phyloP scores from a whole-genome alignment of 768 basidiomycete species.

The Tricholomella constricta region DNA sequence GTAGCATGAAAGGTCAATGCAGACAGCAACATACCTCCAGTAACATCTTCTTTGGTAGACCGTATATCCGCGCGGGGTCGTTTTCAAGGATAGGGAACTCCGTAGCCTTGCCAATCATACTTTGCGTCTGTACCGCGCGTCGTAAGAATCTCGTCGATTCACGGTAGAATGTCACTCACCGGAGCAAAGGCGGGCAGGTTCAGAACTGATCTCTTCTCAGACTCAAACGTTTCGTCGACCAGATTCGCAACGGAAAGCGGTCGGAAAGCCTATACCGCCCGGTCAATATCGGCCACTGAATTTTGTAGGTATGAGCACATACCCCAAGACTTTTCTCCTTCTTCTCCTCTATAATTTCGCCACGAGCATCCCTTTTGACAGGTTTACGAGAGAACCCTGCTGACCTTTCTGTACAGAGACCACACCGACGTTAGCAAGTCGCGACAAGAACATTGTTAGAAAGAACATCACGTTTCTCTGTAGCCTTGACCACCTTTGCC shows the following conservation, averaged over 20 bases:
- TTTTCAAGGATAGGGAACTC: conserved; percentile 46
- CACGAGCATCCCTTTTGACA: conserved; percentile 13
- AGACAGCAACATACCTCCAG: conserved; percentile 58
- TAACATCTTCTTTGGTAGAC: conserved; percentile 67
- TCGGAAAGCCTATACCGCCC: conserved; percentile 39
- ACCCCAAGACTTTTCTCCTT: conserved; percentile 33
- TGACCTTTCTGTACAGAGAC: conserved; percentile 1
- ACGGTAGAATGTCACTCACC: conserved; percentile 28
- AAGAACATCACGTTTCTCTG: not conserved
- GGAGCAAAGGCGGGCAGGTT: conserved; percentile 45
- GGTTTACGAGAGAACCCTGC: not conserved
- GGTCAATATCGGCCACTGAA: not conserved
- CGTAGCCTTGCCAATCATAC: conserved; percentile 46
- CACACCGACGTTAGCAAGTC: not conserved
- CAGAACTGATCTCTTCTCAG: conserved; percentile 34
- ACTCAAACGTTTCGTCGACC: conserved; percentile 42
- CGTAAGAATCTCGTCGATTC: conserved; percentile 18
- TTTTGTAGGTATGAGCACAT: conserved; percentile 13
- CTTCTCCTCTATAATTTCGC: conserved; percentile 14
- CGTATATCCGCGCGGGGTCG: conserved; percentile 63
- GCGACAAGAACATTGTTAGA: not conserved
- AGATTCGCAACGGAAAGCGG: conserved; percentile 41
- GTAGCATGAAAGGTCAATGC: not conserved
- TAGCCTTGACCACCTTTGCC: not conserved
- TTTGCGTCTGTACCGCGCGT: conserved; percentile 20